Evolutionary conservation across 768 basidiomycete genomes (phyloP).

Genomic region (Phaffia tasmanica): DNA sequence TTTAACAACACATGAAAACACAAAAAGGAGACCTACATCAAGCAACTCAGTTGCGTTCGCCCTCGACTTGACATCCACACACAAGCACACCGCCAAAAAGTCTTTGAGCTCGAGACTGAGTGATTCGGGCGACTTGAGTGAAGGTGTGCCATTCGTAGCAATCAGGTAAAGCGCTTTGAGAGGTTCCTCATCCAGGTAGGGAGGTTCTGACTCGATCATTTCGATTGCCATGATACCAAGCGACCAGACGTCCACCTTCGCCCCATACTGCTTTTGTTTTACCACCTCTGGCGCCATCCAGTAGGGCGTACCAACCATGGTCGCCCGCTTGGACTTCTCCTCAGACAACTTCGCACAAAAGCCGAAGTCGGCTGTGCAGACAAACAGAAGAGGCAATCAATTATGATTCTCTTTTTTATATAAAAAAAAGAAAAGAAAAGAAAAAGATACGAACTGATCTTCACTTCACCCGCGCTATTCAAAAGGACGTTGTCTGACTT

Average conservation of each 20-base stretch:
- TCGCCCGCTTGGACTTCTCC: slow-evolving; percentile 90
- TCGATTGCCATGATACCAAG: slow-evolving; percentile 95
- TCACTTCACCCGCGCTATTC: slow-evolving; percentile 82
- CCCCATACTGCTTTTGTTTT: slow-evolving; percentile 92
- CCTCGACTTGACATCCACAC: slow-evolving; percentile 87
- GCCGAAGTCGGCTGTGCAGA: slow-evolving; percentile 71
- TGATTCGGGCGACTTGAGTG: slow-evolving; percentile 87
- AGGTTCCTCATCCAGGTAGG: slow-evolving; percentile 90
- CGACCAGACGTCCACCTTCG: slow-evolving; percentile 94
- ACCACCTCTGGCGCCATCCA: slow-evolving; percentile 99
- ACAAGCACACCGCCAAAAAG: slow-evolving; percentile 94
- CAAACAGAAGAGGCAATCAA: slow-evolving; percentile 34
- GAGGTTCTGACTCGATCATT: slow-evolving; percentile 97
- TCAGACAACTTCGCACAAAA: slow-evolving; percentile 94
- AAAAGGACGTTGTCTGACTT: slow-evolving; percentile 93
- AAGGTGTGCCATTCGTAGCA: slow-evolving; percentile 96
- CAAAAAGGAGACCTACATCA: slow-evolving; percentile 49
- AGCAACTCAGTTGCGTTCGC: slow-evolving; percentile 71
- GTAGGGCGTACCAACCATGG: slow-evolving; percentile 97
- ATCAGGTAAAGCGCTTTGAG: slow-evolving; percentile 88
- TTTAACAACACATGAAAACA: neutral
- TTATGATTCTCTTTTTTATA: neutral
- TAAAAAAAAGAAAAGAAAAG: neutral
- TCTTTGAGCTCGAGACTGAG: slow-evolving; percentile 85
- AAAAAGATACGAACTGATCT: slow-evolving; percentile 66